These are phyloP conservation scores for Metarhizium anisopliae DNA, from an alignment of 2,329 filamentous ascomycete genomes.

Conservation along the genomic window DNA sequence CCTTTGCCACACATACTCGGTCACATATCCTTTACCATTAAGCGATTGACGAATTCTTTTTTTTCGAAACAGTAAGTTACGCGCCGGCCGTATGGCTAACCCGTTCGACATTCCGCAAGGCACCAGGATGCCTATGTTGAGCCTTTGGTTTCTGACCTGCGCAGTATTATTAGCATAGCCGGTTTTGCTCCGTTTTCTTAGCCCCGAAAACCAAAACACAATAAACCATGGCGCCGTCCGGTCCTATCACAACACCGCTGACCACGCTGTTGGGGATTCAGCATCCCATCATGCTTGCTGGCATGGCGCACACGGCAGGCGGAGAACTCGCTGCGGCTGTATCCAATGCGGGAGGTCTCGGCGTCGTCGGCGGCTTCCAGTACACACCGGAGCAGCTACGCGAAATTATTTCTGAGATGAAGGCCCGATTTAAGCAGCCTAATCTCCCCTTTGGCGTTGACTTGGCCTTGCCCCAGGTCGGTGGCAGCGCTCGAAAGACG, in stretches of 20 bases:
- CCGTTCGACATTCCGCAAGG: no score
- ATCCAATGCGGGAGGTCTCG: constrained; percentile 79
- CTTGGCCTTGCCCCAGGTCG: constrained; percentile 82
- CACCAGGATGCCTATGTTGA: background rate
- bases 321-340: constrained; percentile 75
- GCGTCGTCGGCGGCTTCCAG: constrained; percentile 62
- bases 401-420: constrained; percentile 77
- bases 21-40: background rate
- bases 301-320: constrained; percentile 82
- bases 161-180: background rate
- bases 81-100: background rate
- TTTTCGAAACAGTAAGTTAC: background rate
- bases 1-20: background rate
- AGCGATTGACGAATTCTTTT: background rate
- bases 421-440: constrained; percentile 57
- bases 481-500: constrained; percentile 73
- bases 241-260: constrained; percentile 65
- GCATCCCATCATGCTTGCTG: constrained; percentile 85
- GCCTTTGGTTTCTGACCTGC: background rate
- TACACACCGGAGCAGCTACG: constrained; percentile 69
- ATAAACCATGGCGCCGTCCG: constrained; percentile 28
- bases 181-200: background rate
- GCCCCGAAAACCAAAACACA: constrained; percentile 1
- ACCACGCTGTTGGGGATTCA: constrained; percentile 71
- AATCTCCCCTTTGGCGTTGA: constrained; percentile 83